A percentile compares a stretch with the other conserved stretches of the same genome.
Evolutionary conservation across 148 eudicot genomes (phyloP).

Genomic region (Fagopyrum tataricum): DNA sequence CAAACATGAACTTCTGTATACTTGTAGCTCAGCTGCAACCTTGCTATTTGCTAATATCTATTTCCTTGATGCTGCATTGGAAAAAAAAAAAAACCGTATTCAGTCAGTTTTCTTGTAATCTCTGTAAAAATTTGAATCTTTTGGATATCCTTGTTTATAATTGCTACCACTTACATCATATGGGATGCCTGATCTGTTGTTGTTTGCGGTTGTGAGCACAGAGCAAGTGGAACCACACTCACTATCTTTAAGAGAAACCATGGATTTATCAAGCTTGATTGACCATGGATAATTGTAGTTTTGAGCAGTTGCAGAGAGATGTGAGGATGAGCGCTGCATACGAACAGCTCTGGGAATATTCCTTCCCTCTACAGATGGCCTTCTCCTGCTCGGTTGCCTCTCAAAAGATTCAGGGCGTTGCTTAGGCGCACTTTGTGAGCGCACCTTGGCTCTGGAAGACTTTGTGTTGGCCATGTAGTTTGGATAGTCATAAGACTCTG

Average conservation of each 20-base stretch:
- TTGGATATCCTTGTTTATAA: not conserved
- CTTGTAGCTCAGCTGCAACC: not conserved
- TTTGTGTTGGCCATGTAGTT: constrained; percentile 21
- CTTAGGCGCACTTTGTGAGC: constrained; percentile 94
- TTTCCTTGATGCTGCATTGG: constrained; percentile 10
- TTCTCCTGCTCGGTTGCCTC: constrained; percentile 46
- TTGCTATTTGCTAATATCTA: constrained; percentile 4
- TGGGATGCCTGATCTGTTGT: constrained; percentile 68
- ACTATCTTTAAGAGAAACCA: constrained; percentile 62
- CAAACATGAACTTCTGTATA: not conserved
- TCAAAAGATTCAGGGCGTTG: constrained; percentile 65
- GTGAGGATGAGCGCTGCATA: constrained; percentile 89
- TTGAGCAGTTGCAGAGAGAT: constrained; percentile 53
- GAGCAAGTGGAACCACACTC: constrained; percentile 89
- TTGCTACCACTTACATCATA: constrained; percentile 44
- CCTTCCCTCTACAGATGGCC: constrained; percentile 74
- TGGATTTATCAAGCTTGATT: constrained; percentile 61
- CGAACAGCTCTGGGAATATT: constrained; percentile 65
- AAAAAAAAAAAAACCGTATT: not conserved
- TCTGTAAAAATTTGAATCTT: not conserved
- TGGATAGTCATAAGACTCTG: constrained; percentile 13
- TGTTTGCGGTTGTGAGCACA: constrained; percentile 45
- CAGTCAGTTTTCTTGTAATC: not conserved
- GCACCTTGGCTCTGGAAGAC: constrained; percentile 58
- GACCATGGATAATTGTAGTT: constrained; percentile 63